These are phyloP conservation scores for Saccharomyces mikatae DNA, from an alignment of 805 yeast genomes.

Conservation along the genomic window DNA sequence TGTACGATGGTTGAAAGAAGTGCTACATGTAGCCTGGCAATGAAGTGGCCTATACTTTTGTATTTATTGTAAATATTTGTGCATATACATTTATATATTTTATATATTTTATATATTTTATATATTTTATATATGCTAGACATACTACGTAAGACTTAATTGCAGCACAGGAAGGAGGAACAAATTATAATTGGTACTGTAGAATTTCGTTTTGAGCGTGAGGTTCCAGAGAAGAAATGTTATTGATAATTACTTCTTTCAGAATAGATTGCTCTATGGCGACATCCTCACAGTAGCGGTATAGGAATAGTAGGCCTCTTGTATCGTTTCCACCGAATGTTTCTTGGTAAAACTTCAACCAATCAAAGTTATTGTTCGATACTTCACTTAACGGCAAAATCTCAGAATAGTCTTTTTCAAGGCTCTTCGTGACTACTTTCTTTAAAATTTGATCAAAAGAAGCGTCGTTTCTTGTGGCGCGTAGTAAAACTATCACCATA, in stretches of 20 bases:
- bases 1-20: background rate
- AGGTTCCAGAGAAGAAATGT: conserved; percentile 19
- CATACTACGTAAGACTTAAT: background rate
- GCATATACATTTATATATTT: background rate
- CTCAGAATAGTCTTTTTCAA: conserved; percentile 18
- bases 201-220: conserved; percentile 16
- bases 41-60: background rate
- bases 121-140: too few species aligned
- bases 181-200: conserved; percentile 20
- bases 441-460: conserved; percentile 25
- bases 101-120: too few species aligned
- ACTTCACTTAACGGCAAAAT: conserved; percentile 15
- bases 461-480: conserved; percentile 16
- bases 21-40: background rate
- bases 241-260: conserved; percentile 17
- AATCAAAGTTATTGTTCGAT: conserved; percentile 16
- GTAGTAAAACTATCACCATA: conserved; percentile 19
- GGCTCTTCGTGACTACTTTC: conserved; percentile 25
- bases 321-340: conserved; percentile 10
- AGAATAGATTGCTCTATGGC: conserved; percentile 2
- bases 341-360: conserved; percentile 16
- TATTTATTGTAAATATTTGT: background rate
- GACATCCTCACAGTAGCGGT: conserved; percentile 1
- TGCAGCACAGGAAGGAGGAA: background rate
- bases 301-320: conserved; percentile 15